Percentiles rank a stretch among this genome's conserved stretches.
phyloP scores from a whole-genome alignment of 2,329 filamentous ascomycete genomes.

The Macroventuria anomochaeta region DNA sequence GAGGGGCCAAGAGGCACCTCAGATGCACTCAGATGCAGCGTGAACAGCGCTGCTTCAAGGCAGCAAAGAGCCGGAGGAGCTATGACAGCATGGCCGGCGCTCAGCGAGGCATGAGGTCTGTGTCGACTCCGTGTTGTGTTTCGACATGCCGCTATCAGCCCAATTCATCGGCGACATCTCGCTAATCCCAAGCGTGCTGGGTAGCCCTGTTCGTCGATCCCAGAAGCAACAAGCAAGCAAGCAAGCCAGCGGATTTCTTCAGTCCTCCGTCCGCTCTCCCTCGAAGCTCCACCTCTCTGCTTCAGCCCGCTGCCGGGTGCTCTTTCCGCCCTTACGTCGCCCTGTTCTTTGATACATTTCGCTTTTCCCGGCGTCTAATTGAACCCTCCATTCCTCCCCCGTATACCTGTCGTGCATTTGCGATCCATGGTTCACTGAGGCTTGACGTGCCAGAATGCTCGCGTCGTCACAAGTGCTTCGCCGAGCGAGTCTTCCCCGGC shows the following conservation, averaged over 20 bases:
- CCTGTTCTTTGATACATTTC: conserved; percentile 33
- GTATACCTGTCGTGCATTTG: conserved; percentile 28
- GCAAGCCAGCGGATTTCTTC: conserved; percentile 40
- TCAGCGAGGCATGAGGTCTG: conserved; percentile 37
- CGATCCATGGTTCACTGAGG: conserved; percentile 33
- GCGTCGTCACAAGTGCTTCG: conserved; percentile 46
- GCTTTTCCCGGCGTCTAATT: conserved; percentile 27
- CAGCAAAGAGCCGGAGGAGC: conserved; percentile 18
- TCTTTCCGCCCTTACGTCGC: conserved; percentile 29
- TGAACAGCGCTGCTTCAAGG: conserved; percentile 9
- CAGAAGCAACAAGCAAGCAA: conserved; percentile 38
- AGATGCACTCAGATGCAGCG: conserved; percentile 9
- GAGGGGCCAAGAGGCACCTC: conserved; percentile 5
- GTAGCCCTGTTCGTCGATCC: conserved; percentile 43
- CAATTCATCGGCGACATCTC: conserved; percentile 43
- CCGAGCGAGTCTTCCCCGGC: conserved; percentile 48
- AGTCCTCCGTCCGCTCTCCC: conserved; percentile 39
- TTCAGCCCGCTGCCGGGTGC: conserved; percentile 37
- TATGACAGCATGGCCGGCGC: conserved; percentile 31
- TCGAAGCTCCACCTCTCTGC: conserved; percentile 39
- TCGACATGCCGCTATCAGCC: conserved; percentile 43
- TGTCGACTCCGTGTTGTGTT: conserved; percentile 40
- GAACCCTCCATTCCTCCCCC: conserved; percentile 28
- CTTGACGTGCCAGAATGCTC: conserved; percentile 51
- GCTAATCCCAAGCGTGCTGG: conserved; percentile 38